Conservation (phyloP, 2,329 filamentous ascomycete species). For the Ophiostoma ips region DNA sequence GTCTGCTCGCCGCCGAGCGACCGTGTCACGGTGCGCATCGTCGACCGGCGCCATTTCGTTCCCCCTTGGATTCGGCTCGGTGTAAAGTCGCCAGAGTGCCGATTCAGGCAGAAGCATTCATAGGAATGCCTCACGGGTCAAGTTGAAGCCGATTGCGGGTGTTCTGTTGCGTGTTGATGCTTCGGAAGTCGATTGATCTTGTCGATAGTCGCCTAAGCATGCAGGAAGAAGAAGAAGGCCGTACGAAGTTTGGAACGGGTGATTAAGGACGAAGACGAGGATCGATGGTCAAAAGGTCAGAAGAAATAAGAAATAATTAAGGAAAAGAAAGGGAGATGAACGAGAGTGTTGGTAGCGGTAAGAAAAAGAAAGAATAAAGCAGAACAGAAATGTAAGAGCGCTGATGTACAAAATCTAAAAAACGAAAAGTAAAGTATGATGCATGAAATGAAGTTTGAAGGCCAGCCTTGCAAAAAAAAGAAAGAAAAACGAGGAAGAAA, state of each 20-base stretch:
- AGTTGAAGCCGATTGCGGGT: background rate
- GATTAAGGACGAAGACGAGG: background rate
- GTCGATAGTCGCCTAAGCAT: background rate
- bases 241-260: no score
- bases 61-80: constrained; percentile 15
- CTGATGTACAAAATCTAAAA: background rate
- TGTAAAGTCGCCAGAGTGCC: constrained; percentile 12
- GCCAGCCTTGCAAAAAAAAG: constrained; percentile 15
- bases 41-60: constrained; percentile 19
- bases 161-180: background rate
- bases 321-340: background rate
- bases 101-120: constrained; percentile 7
- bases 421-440: constrained; percentile 2
- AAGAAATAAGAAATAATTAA: no score
- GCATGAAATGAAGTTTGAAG: constrained; percentile 13
- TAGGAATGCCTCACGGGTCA: background rate
- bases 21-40: constrained; percentile 7
- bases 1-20: constrained; percentile 8
- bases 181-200: no score
- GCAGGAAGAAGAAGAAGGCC: background rate
- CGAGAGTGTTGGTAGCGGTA: constrained; percentile 5
- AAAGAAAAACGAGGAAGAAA: constrained; percentile 7
- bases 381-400: background rate
- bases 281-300: no score
- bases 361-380: background rate